Base-by-base conservation (phyloP, 805 yeast genomes). In the Lachancea thermotolerans region DNA sequence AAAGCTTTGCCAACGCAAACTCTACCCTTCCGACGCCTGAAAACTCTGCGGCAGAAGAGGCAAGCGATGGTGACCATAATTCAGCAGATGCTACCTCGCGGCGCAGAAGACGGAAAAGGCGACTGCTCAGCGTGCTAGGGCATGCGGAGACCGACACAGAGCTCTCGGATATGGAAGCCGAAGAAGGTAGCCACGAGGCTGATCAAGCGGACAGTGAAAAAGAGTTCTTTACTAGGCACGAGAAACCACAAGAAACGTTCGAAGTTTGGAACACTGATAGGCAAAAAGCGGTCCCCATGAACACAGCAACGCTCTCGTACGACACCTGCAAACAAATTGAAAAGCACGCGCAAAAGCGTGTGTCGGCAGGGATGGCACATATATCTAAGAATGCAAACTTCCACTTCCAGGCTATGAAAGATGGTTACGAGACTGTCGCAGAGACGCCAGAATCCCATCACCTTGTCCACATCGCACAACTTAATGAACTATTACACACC, bases 401-500 rank as follows among this genome's bases (percentile, higher is more conserved):
- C 15, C 47, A 48, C 33, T 51, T 58, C 27, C 41, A 51, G 18
- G 47, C 56, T 6, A 43, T 53, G 8, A 42, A 49, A 11, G 50
- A 49, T 33, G 65, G 65, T 8, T 52, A 46, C 15, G 62, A 62
- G 32, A 40, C 41, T 14, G 27, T 14, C 16, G 15, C 28, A 18
- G 35, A 33, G 2, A 38, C 36, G 15, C 31, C 41, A n/a, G 39
- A 50, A 10, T 53, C 49, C 25, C 55, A 49, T 29, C 53, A 52
- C 21, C 44, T 42, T 4, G 52, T 51, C 42, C 64, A 63, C 42
- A 45, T 60, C 6, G 47, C 46, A 11, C 53, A 50, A 16, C 43
- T 80, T 37, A 68, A 62, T 28, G 66, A 68, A 10, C 58, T 81
- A 15, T 57, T 84, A 30, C 82, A 80, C 50, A 34, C 75, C 10